phyloP scores from a whole-genome alignment of 1,284 basidiomycete genomes.

The Rhodotorula sp. region DNA sequence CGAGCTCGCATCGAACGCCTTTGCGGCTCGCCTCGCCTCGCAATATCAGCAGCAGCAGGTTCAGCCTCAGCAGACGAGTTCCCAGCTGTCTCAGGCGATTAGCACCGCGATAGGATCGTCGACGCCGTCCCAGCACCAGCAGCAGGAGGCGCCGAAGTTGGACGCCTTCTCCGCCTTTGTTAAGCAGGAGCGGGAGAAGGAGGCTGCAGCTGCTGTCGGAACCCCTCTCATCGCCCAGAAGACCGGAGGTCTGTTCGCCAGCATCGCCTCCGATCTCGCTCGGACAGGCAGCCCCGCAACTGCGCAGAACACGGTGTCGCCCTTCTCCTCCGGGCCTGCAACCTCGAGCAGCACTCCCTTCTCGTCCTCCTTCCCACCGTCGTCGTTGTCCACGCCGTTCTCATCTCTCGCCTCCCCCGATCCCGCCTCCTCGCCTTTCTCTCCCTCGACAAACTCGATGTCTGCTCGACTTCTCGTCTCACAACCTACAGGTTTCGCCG shows the following conservation, averaged over 20 bases:
- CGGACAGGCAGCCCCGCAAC: no score
- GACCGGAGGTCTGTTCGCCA: conserved; percentile 48
- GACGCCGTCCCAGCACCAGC: conserved; percentile 28
- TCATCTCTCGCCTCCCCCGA: conserved; percentile 33
- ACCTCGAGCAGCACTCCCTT: conserved; percentile 50
- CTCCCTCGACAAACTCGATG: background rate
- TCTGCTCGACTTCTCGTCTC: conserved; percentile 56
- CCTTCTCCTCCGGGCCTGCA: conserved; percentile 37
- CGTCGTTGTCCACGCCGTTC: conserved; percentile 44
- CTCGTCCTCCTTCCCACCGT: conserved; percentile 54
- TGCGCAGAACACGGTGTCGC: no score
- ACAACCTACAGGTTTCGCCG: conserved; percentile 77
- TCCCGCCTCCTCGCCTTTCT: background rate
- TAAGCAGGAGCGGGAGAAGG: conserved; percentile 23
- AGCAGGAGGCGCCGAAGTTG: conserved; percentile 46
- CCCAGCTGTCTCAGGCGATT: conserved; percentile 16
- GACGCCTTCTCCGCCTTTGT: conserved; percentile 41
- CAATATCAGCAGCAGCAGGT: conserved; percentile 34
- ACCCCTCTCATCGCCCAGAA: conserved; percentile 43
- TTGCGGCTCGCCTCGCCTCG: conserved; percentile 25
- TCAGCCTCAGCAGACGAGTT: conserved; percentile 3
- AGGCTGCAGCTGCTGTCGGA: background rate
- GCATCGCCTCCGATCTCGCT: conserved; percentile 50
- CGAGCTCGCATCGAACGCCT: conserved; percentile 66
- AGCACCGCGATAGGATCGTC: conserved; percentile 16